Conservation (phyloP, 2,329 filamentous ascomycete genomes). For the Tympanopsis confertula region DNA sequence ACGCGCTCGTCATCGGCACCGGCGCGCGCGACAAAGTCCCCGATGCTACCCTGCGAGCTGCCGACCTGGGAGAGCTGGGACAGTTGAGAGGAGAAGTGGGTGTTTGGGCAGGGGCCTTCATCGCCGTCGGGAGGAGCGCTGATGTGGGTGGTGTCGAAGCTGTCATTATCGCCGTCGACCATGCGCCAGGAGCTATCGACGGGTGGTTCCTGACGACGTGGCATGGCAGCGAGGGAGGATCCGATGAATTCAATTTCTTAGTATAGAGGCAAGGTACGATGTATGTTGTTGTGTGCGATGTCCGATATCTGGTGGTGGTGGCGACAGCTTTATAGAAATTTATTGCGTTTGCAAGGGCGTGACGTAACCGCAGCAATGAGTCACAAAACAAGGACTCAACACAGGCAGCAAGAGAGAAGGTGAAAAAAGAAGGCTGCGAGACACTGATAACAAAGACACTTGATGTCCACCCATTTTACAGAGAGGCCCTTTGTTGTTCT, state of each 20-base stretch:
- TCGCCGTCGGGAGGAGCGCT: constrained; percentile 28
- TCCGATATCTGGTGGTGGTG: background rate
- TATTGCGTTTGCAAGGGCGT: too few relatives aligned
- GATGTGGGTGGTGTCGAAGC: constrained; percentile 43
- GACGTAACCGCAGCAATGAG: too few relatives aligned
- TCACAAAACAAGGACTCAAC: too few relatives aligned
- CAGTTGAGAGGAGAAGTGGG: background rate
- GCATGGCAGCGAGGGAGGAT: too few relatives aligned
- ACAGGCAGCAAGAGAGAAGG: too few relatives aligned
- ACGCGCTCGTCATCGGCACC: constrained; percentile 38
- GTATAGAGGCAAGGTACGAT: too few relatives aligned
- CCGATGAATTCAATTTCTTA: too few relatives aligned
- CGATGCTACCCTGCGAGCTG: constrained; percentile 24
- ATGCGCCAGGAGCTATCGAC: constrained; percentile 48
- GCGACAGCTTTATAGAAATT: too few relatives aligned
- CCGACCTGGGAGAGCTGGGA: constrained; percentile 22
- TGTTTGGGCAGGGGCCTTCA: constrained; percentile 12
- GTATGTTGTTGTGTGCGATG: background rate
- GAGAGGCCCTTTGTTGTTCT: too few relatives aligned
- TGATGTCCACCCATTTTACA: too few relatives aligned
- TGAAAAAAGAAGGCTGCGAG: too few relatives aligned
- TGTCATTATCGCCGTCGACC: constrained; percentile 49
- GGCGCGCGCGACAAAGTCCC: constrained; percentile 19
- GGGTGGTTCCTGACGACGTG: constrained; percentile 10
- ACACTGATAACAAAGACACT: too few relatives aligned